Conservation (phyloP, 176 grass and related monocot genomes). For the Pharus latifolius region DNA sequence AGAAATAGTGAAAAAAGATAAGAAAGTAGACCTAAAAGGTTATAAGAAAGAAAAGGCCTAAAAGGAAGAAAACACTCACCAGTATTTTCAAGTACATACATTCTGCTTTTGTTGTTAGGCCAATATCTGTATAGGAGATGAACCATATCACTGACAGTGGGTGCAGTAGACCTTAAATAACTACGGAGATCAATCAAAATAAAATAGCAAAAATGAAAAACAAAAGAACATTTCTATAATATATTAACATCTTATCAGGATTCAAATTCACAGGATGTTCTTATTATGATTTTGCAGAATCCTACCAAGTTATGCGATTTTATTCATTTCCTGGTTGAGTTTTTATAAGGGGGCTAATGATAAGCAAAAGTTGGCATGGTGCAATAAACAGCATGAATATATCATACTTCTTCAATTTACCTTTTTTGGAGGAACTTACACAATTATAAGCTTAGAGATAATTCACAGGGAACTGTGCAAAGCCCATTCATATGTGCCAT, state of each 20-base stretch:
- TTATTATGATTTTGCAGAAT: neutral
- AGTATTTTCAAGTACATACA: constrained; percentile 97
- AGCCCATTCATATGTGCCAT: neutral
- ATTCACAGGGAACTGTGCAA: neutral
- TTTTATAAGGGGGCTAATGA: too few relatives aligned
- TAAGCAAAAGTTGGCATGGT: too few relatives aligned
- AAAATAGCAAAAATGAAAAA: neutral
- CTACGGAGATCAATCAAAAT: too few relatives aligned
- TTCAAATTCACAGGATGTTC: neutral
- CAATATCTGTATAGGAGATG: constrained; percentile 53
- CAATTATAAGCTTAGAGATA: neutral
- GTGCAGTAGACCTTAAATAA: neutral
- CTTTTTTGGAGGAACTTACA: neutral
- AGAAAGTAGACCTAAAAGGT: neutral
- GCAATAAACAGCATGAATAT: neutral
- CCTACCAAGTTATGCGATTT: neutral
- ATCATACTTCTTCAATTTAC: neutral
- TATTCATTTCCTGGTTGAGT: neutral
- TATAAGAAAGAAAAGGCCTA: neutral
- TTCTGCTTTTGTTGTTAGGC: constrained; percentile 96
- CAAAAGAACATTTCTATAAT: neutral
- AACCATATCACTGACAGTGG: constrained; percentile 5
- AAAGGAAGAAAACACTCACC: constrained; percentile 31
- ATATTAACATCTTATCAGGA: neutral
- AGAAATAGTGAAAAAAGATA: constrained; percentile 1